Conservation (phyloP, 2,329 filamentous ascomycete species). For the Aaosphaeria pasadenensis region DNA sequence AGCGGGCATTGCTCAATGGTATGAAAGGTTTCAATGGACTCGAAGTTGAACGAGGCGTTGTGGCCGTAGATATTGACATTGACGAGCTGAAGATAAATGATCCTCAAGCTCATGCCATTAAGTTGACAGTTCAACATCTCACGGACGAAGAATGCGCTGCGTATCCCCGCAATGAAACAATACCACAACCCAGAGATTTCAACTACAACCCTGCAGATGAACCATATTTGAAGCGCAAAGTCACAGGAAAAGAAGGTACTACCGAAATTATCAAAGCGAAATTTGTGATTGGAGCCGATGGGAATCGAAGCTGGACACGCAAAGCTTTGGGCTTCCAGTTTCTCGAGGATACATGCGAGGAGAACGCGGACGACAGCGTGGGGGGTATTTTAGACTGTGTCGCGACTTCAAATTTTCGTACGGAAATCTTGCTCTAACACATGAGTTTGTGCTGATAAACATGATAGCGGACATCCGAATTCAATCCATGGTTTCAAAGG, state of each 20-base stretch:
- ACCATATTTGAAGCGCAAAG: neutral
- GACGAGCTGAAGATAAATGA: neutral
- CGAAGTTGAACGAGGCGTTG: neutral
- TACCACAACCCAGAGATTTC: neutral
- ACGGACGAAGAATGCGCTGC: neutral
- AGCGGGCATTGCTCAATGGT: neutral
- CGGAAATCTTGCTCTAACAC: neutral
- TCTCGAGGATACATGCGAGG: too few species aligned
- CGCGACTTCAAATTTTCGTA: neutral
- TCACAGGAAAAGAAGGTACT: neutral
- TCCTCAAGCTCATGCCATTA: neutral
- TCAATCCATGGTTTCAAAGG: neutral
- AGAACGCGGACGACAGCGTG: neutral
- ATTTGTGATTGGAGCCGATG: slow-evolving; percentile 32
- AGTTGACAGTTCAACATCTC: neutral
- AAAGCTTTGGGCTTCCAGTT: neutral
- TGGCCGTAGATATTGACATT: neutral
- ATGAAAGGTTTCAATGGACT: neutral
- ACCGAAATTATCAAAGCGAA: slow-evolving; percentile 17
- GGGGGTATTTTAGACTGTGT: neutral
- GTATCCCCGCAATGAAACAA: neutral
- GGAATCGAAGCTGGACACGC: slow-evolving; percentile 13
- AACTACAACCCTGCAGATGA: neutral
- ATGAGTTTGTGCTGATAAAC: neutral
- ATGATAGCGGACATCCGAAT: neutral